phyloP scores from a whole-genome alignment of 2,329 filamentous ascomycete genomes.

The Verticillium nonalfalfae region DNA sequence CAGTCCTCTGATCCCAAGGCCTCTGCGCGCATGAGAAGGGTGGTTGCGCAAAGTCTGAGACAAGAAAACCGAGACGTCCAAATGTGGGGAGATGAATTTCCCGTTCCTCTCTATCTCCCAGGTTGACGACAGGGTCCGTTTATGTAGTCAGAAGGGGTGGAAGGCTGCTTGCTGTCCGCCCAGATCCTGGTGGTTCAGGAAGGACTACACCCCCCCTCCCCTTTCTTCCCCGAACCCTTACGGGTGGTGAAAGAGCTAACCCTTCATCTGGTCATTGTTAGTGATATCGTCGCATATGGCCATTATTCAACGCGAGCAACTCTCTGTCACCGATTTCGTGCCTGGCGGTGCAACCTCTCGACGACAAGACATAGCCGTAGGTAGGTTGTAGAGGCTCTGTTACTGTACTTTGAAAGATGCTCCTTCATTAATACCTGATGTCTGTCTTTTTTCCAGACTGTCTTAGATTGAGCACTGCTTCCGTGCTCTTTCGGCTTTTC shows the following conservation, averaged over 20 bases:
- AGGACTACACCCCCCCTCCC: background rate
- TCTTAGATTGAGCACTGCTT: background rate
- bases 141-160: constrained; percentile 8
- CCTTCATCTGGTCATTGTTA: background rate
- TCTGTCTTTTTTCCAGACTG: background rate
- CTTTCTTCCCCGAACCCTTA: too few species aligned
- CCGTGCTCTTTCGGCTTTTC: background rate
- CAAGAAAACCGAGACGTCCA: constrained; percentile 30
- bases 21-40: constrained; percentile 18
- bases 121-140: constrained; percentile 10
- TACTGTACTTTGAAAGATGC: background rate
- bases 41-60: constrained; percentile 37
- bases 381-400: background rate
- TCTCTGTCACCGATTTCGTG: background rate
- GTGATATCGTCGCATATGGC: background rate
- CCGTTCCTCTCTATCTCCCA: constrained; percentile 15
- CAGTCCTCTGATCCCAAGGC: constrained; percentile 7
- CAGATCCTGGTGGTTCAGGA: background rate
- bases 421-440: background rate
- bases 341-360: background rate
- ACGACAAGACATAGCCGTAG: background rate
- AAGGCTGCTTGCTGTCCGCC: constrained; percentile 7
- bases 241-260: background rate
- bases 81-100: constrained; percentile 25
- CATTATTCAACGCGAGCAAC: background rate